These are phyloP conservation scores for Scenedesmus sp. DNA, from an alignment of 163 green algal species.

Conservation along the genomic window DNA sequence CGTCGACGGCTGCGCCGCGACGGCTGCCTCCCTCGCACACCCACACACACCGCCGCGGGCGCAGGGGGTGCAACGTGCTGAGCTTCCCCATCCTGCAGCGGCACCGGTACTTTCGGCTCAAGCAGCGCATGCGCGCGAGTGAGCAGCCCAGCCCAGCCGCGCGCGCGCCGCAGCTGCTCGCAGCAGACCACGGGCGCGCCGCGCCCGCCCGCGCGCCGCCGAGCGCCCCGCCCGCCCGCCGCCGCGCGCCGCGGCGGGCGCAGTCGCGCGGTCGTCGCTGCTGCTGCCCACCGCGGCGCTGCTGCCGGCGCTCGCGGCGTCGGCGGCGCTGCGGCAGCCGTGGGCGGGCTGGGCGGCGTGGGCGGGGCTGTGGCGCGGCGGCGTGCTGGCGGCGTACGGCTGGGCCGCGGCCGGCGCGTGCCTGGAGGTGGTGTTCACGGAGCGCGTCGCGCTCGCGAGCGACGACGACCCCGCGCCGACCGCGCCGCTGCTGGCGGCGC, in stretches of 20 bases:
- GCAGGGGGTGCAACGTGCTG: conserved; percentile 50
- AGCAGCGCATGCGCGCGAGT: conserved; percentile 48
- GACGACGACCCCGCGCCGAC: conserved; percentile 43
- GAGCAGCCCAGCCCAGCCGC: not conserved
- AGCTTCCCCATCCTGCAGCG: conserved; percentile 53
- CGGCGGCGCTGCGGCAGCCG: not conserved
- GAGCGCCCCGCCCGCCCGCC: not conserved
- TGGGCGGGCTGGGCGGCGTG: not conserved
- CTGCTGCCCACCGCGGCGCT: conserved; percentile 17
- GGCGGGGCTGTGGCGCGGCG: not conserved
- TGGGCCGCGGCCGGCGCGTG: conserved; percentile 23
- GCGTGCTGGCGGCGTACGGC: conserved; percentile 1
- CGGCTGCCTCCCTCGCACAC: too few species aligned
- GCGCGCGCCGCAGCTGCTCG: too few species aligned
- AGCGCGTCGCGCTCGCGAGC: conserved; percentile 46
- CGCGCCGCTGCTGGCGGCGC: conserved; percentile 40
- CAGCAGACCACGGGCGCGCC: too few species aligned
- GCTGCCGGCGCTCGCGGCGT: not conserved
- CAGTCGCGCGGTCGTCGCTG: conserved; percentile 25
- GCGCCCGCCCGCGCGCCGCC: not conserved
- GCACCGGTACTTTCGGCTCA: conserved; percentile 54
- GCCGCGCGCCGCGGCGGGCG: too few species aligned
- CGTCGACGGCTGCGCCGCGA: too few species aligned
- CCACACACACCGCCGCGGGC: not conserved
- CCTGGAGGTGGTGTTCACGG: conserved; percentile 56